Percentiles rank a stretch among this genome's conserved stretches.
phyloP scores from a whole-genome alignment of 164 flowering plant species.

The Berberis vulgaris region DNA sequence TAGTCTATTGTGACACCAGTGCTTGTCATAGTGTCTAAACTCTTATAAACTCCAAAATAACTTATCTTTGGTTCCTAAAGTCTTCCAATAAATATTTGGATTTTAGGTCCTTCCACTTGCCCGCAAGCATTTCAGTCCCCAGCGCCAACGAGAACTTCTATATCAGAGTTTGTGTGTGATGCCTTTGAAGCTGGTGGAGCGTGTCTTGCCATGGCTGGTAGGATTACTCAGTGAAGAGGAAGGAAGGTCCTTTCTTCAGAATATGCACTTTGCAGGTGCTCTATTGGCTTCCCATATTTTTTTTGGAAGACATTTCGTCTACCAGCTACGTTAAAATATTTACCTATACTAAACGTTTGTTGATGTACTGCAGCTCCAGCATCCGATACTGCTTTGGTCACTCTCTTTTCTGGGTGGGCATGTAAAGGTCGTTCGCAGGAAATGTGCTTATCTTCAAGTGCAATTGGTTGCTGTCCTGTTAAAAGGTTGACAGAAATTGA shows the following conservation, averaged over 20 bases:
- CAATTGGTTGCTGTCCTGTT: constrained; percentile 52
- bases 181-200: constrained; percentile 83
- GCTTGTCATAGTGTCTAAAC: no score
- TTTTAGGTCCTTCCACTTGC: constrained; percentile 90
- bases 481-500: constrained; percentile 22
- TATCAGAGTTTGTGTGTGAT: constrained; percentile 83
- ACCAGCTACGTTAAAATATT: not conserved
- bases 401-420: constrained; percentile 96
- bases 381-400: constrained; percentile 70
- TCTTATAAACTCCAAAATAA: not conserved
- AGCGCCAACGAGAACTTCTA: constrained; percentile 70
- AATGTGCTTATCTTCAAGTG: constrained; percentile 54
- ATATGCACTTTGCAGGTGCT: constrained; percentile 84
- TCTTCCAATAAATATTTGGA: constrained; percentile 3
- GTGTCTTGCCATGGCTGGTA: constrained; percentile 89
- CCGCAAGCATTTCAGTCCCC: constrained; percentile 52
- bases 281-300: not conserved
- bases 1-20: no score
- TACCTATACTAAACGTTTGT: constrained; percentile 3
- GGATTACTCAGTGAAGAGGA: constrained; percentile 62
- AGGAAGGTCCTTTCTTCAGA: constrained; percentile 62
- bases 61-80: not conserved
- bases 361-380: constrained; percentile 64
- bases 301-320: not conserved
- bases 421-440: constrained; percentile 63